Evolutionary conservation across 2,329 filamentous ascomycete species (phyloP).

Genomic region (Xylaria arbuscula): DNA sequence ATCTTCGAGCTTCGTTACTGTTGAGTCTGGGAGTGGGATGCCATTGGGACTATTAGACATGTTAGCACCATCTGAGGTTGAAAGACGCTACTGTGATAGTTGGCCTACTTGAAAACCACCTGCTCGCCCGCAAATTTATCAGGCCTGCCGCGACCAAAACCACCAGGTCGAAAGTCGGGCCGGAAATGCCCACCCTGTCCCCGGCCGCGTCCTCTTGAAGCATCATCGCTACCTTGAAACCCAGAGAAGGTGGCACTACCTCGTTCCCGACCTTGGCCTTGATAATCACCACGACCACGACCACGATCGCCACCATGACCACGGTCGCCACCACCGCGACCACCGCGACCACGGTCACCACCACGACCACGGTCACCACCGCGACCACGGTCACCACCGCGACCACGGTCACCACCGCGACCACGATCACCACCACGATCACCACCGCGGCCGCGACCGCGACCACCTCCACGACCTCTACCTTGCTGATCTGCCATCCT

Average conservation of each 20-base stretch:
- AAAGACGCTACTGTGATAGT: background rate
- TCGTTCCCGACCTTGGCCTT: conserved; percentile 40
- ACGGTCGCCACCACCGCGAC: conserved; percentile 36
- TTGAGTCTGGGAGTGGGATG: conserved; percentile 44
- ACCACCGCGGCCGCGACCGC: conserved; percentile 37
- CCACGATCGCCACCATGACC: conserved; percentile 33
- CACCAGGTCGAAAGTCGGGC: conserved; percentile 41
- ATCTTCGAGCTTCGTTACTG: conserved; percentile 56
- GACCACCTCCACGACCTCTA: conserved; percentile 36
- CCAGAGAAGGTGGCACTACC: conserved; percentile 38
- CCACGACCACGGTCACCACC: conserved; percentile 35
- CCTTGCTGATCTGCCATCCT: conserved; percentile 32
- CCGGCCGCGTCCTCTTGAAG: conserved; percentile 27
- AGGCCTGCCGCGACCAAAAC: conserved; percentile 35
- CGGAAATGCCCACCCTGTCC: conserved; percentile 26
- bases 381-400: conserved; percentile 35
- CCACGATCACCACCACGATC: conserved; percentile 23
- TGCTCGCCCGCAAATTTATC: conserved; percentile 44
- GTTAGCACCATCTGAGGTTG: conserved; percentile 25
- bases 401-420: conserved; percentile 40
- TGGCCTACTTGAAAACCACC: conserved; percentile 49
- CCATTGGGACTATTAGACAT: conserved; percentile 32
- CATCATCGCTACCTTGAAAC: conserved; percentile 29
- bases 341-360: conserved; percentile 32
- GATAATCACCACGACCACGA: conserved; percentile 27